phyloP scores from a whole-genome alignment of 1,139 yeast genomes.

The Blastobotrys elegans region DNA sequence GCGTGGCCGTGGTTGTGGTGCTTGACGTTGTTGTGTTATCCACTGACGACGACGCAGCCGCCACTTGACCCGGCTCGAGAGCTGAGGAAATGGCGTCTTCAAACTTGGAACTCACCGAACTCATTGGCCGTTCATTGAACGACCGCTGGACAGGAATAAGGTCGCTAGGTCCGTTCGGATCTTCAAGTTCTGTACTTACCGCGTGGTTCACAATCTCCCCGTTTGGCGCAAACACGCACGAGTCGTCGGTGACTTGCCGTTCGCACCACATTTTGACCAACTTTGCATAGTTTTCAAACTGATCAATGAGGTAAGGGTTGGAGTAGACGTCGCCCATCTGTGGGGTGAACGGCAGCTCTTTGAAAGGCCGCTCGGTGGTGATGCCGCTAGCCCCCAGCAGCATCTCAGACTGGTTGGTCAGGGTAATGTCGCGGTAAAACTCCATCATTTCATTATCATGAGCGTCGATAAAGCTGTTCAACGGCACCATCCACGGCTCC shows the following conservation, averaged over 20 bases:
- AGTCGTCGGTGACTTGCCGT: neutral
- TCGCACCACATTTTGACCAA: conserved; percentile 28
- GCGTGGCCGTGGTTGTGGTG: too few relatives aligned
- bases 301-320: conserved; percentile 36
- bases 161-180: neutral
- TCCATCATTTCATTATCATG: conserved; percentile 56
- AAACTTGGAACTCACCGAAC: conserved; percentile 6
- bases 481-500: conserved; percentile 70
- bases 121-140: conserved; percentile 1
- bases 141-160: neutral
- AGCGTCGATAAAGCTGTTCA: conserved; percentile 62
- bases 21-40: neutral
- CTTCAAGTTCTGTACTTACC: neutral
- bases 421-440: conserved; percentile 67
- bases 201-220: neutral
- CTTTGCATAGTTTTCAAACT: conserved; percentile 30
- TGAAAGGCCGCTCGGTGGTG: conserved; percentile 23
- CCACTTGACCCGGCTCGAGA: neutral
- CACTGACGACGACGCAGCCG: neutral
- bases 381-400: conserved; percentile 14
- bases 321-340: conserved; percentile 31
- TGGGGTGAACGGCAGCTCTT: conserved; percentile 26
- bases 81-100: conserved; percentile 12
- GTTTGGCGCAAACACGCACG: neutral
- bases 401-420: conserved; percentile 12